phyloP scores from a whole-genome alignment of 192 early-diverging fungal genomes.

The Funneliformis mosseae region DNA sequence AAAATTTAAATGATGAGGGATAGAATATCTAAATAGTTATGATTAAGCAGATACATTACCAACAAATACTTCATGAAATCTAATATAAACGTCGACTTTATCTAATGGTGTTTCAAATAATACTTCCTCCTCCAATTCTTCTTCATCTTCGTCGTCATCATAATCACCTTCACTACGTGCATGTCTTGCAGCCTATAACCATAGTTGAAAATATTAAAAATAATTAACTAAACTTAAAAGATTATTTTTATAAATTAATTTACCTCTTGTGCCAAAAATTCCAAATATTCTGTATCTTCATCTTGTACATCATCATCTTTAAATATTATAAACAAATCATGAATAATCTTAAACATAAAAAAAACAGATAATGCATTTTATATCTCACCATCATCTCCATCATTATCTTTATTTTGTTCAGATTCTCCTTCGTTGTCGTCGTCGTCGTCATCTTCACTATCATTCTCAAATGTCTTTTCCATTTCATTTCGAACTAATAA shows the following conservation, averaged over 20 bases:
- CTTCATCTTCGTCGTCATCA: constrained; percentile 67
- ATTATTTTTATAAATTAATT: not conserved
- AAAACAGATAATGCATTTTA: constrained; percentile 37
- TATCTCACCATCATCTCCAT: constrained; percentile 48
- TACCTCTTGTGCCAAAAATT: constrained; percentile 47
- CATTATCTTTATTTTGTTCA: constrained; percentile 59
- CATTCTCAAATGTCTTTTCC: constrained; percentile 51
- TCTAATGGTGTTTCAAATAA: constrained; percentile 80
- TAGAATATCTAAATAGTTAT: not conserved
- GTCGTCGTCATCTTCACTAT: constrained; percentile 57
- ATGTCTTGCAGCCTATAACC: constrained; percentile 21
- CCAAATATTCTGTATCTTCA: constrained; percentile 47
- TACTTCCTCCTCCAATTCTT: constrained; percentile 74
- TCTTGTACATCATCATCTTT: constrained; percentile 48
- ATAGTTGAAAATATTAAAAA: not conserved
- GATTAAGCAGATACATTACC: constrained; percentile 42
- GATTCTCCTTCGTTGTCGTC: constrained; percentile 55
- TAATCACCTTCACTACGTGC: constrained; percentile 43
- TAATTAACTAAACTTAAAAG: not conserved
- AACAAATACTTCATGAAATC: constrained; percentile 68
- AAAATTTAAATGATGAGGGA: not conserved
- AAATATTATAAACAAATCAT: not conserved
- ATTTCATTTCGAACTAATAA: constrained; percentile 51
- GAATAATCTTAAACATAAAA: constrained; percentile 8
- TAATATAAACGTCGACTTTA: constrained; percentile 71